Conservation (phyloP, 2,329 filamentous ascomycete genomes). For the Claviceps sp. region DNA sequence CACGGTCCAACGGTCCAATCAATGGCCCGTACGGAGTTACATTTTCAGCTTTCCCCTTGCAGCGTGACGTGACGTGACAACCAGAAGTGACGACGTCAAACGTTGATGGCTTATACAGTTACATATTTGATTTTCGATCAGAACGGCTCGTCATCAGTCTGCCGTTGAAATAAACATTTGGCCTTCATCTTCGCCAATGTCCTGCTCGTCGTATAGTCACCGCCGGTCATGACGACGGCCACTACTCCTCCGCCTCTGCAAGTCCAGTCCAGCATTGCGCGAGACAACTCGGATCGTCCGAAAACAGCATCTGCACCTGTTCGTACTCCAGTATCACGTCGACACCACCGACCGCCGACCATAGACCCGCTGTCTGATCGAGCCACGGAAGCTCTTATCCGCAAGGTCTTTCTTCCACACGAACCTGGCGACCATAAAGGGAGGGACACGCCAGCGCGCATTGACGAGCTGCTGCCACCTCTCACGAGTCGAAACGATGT, state of each 20-base stretch:
- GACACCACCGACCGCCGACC: constrained; percentile 19
- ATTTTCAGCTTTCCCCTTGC: not conserved
- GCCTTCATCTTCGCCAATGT: not conserved
- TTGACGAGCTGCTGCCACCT: constrained; percentile 75
- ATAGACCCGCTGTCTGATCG: constrained; percentile 55
- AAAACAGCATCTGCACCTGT: constrained; percentile 8
- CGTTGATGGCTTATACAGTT: not conserved
- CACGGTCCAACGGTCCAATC: not conserved
- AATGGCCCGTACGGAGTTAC: not conserved
- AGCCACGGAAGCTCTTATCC: constrained; percentile 69
- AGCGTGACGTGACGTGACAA: constrained; percentile 3
- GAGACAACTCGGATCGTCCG: constrained; percentile 2
- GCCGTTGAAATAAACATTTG: not conserved
- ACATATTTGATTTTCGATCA: not conserved
- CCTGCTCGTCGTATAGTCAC: constrained; percentile 10
- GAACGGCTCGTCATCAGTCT: not conserved
- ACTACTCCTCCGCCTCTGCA: constrained; percentile 7
- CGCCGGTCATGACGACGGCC: constrained; percentile 11
- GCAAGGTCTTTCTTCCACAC: constrained; percentile 71
- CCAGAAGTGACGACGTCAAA: not conserved
- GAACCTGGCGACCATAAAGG: constrained; percentile 43
- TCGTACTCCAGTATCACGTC: constrained; percentile 16
- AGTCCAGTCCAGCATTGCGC: constrained; percentile 5
- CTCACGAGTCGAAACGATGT: constrained; percentile 90
- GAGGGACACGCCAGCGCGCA: constrained; percentile 34